These are phyloP conservation scores for Xerocomus brunneocitrinus DNA, from an alignment of 768 basidiomycete species.

Conservation along the genomic window DNA sequence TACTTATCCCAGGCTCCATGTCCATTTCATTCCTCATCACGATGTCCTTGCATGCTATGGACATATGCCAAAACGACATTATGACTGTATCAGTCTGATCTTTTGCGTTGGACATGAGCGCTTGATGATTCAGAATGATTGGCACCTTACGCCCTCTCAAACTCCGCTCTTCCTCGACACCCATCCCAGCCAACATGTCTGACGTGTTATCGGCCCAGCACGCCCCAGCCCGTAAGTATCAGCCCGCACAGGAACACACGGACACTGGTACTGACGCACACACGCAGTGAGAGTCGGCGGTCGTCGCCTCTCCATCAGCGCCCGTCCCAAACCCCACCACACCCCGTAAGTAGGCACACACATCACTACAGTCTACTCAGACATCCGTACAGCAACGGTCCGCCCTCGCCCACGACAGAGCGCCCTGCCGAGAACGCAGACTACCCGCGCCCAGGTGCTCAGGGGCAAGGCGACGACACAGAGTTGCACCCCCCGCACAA, in stretches of 20 bases:
- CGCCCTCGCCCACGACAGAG: constrained; percentile 6
- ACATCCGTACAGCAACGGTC: neutral
- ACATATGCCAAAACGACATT: constrained; percentile 27
- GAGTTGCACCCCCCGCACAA: constrained; percentile 31
- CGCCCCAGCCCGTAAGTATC: constrained; percentile 44
- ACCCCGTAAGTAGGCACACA: constrained; percentile 28
- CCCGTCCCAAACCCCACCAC: constrained; percentile 36
- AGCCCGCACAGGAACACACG: neutral
- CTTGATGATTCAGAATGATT: neutral
- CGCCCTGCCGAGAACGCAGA: constrained; percentile 29
- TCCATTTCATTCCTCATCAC: constrained; percentile 20
- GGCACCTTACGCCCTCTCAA: neutral
- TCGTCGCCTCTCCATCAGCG: constrained; percentile 44
- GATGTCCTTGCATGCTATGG: constrained; percentile 32
- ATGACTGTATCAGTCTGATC: constrained; percentile 14
- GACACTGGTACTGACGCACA: neutral
- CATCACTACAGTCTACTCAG: neutral
- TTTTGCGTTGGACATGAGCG: neutral
- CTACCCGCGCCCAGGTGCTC: constrained; percentile 53
- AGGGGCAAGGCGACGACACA: constrained; percentile 32
- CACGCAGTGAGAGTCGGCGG: constrained; percentile 42
- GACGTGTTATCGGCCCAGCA: constrained; percentile 35
- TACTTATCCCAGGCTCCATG: constrained; percentile 27
- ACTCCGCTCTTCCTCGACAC: constrained; percentile 12
- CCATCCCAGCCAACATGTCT: constrained; percentile 20